These are phyloP conservation scores for Phytophthora pseudosyringae DNA, from an alignment of 352 stramenopile species.

Conservation along the genomic window DNA sequence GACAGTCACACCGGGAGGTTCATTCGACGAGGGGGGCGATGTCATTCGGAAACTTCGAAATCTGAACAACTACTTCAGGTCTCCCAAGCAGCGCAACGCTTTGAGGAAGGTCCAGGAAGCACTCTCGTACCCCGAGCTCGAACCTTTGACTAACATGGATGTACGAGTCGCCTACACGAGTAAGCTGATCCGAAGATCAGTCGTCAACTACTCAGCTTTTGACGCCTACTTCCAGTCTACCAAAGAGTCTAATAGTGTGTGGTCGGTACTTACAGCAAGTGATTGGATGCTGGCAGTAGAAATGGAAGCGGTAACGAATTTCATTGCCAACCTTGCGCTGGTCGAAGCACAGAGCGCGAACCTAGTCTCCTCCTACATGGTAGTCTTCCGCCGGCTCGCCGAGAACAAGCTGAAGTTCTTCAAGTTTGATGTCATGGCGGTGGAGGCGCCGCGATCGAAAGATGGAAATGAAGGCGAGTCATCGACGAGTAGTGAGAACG, in stretches of 20 bases:
- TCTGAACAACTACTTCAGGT: too few species aligned
- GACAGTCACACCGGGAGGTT: neutral
- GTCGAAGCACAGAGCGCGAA: constrained; percentile 5
- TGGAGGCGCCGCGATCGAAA: neutral
- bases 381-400: constrained; percentile 1
- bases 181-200: too few species aligned
- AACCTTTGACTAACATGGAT: too few species aligned
- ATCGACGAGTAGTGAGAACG: neutral
- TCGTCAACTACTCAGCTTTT: too few species aligned
- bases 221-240: too few species aligned
- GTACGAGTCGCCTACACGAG: too few species aligned
- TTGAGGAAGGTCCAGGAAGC: neutral
- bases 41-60: neutral
- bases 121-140: too few species aligned
- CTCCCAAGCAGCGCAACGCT: too few species aligned
- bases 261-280: too few species aligned
- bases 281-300: neutral
- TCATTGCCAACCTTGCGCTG: constrained; percentile 1
- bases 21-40: neutral
- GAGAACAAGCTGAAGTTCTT: constrained; percentile 4
- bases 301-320: neutral
- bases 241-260: too few species aligned
- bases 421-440: neutral
- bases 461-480: neutral
- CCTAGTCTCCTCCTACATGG: neutral